A percentile compares a stretch with the other conserved stretches of the same genome.
phyloP scores from a whole-genome alignment of 2,329 filamentous ascomycete genomes.

The Alternaria brassicicola region DNA sequence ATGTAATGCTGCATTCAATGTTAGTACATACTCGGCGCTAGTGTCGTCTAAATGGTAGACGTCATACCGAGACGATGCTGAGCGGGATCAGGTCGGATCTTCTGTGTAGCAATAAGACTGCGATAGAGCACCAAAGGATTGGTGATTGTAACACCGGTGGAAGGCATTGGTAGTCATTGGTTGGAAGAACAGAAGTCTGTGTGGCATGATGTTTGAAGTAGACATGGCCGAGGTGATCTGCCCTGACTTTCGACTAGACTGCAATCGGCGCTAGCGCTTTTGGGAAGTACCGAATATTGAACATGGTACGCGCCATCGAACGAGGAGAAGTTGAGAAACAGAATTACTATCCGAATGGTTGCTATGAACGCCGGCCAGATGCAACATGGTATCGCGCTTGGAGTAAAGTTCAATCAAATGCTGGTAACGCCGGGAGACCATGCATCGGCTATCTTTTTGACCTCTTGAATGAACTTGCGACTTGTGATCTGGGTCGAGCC shows the following conservation, averaged over 20 bases:
- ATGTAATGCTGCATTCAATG: constrained; percentile 64
- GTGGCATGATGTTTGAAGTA: constrained; percentile 13
- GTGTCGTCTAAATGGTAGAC: constrained; percentile 37
- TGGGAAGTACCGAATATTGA: constrained; percentile 7
- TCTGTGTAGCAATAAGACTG: constrained; percentile 69
- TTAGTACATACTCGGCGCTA: constrained; percentile 23
- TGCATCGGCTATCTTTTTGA: constrained; percentile 81
- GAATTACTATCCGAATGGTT: neutral
- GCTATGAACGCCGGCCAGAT: constrained; percentile 35
- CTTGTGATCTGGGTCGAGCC: constrained; percentile 75
- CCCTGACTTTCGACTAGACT: constrained; percentile 28
- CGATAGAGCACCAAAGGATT: constrained; percentile 81
- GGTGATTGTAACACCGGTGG: constrained; percentile 55
- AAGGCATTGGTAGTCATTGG: constrained; percentile 43
- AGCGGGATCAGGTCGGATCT: constrained; percentile 71
- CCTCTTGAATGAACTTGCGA: constrained; percentile 77
- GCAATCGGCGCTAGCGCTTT: constrained; percentile 31
- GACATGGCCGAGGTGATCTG: constrained; percentile 30
- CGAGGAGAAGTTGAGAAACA: neutral
- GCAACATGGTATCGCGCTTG: constrained; percentile 27
- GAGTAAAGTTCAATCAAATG: constrained; percentile 53
- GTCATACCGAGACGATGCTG: constrained; percentile 67
- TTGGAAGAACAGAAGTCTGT: constrained; percentile 9
- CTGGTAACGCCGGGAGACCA: constrained; percentile 78
- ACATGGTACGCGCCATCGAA: neutral